Evolutionary conservation across 352 stramenopile species (phyloP).

Genomic region (Thalassiosira mediterranea): DNA sequence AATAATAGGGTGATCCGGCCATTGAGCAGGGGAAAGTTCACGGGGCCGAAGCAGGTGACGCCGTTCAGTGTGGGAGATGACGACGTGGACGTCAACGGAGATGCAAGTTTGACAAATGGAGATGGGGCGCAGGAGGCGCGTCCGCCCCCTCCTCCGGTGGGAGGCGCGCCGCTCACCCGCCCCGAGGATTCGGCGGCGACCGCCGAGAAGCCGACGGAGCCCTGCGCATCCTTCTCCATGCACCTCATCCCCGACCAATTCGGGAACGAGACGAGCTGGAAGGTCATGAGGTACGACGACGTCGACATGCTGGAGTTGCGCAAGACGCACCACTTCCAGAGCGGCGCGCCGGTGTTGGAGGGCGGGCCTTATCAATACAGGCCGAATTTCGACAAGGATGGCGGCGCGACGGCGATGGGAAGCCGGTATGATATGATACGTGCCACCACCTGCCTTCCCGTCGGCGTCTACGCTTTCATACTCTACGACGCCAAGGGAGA

Average conservation of each 20-base stretch:
- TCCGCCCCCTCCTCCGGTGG: no score
- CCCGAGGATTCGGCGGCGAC: not conserved
- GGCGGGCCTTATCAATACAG: constrained; percentile 14
- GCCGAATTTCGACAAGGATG: not conserved
- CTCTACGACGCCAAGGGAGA: constrained; percentile 16
- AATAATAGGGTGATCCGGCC: constrained; percentile 23
- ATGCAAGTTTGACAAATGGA: no score
- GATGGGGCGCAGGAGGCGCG: not conserved
- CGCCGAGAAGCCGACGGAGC: not conserved
- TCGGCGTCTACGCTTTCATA: constrained; percentile 20
- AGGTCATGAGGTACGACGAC: constrained; percentile 1
- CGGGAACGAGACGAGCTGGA: constrained; percentile 31
- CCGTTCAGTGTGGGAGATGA: constrained; percentile 14
- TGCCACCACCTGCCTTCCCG: constrained; percentile 18
- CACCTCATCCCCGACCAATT: constrained; percentile 21
- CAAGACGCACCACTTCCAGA: no score
- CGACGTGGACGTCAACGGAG: no score
- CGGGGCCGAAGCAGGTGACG: constrained; percentile 7
- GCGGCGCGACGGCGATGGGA: no score
- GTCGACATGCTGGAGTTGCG: not conserved
- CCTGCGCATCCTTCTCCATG: constrained; percentile 19
- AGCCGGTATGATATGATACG: constrained; percentile 5
- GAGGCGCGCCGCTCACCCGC: not conserved
- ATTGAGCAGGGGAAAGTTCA: constrained; percentile 17
- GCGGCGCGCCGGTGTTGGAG: not conserved